Base-by-base conservation (phyloP, 805 yeast species). In the Ogataea pilisensis region DNA sequence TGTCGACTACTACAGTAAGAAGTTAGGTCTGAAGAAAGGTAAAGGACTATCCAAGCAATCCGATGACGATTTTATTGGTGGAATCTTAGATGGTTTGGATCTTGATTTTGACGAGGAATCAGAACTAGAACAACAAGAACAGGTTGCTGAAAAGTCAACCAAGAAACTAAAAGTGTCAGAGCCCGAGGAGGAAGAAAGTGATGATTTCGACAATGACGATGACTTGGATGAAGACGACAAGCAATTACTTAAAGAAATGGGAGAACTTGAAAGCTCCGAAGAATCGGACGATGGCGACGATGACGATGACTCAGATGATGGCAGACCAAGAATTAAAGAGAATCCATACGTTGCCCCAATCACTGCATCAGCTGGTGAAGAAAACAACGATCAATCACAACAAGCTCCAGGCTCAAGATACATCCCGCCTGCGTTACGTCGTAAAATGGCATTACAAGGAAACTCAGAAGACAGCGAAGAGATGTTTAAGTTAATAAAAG, bases 401-500 rank as follows among this genome's bases (percentile, higher is more conserved):
- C 37, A 29, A 30, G 46, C 54, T 2, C 39, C 60, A 0, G 66
- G 70, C 1, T 50, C 57, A 5, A 70, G 75, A 46, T 91, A 93
- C 57, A 66, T 91, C 13, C 98, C 99, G 1, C 99, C 98, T 0
- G 89, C 95, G 0, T 61, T 85, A 42, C 74, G 98, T 43, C 72
- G 76, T 34, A 73, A 70, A 51, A 45, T 73, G 43, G 73, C 70
- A 36, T 41, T 65, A 17, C 69, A 59, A 30, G 43, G 42, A 9
- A 33, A 28, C 3, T 53, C 50, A 0, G 62, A 54, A 3, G 69
- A 65, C 2, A 65, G 75, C 17, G 78, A 73, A 43, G 78, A 73
- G 40, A 57, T 69, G 7, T 37, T 66, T 3, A 74, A 70, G 28
- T 64, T 90, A 28, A 73, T 74, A 39, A 77, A 80, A 51, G 65